Evolutionary conservation across 257 asterid species (phyloP).

Genomic region (Fraxinus cuspidata): DNA sequence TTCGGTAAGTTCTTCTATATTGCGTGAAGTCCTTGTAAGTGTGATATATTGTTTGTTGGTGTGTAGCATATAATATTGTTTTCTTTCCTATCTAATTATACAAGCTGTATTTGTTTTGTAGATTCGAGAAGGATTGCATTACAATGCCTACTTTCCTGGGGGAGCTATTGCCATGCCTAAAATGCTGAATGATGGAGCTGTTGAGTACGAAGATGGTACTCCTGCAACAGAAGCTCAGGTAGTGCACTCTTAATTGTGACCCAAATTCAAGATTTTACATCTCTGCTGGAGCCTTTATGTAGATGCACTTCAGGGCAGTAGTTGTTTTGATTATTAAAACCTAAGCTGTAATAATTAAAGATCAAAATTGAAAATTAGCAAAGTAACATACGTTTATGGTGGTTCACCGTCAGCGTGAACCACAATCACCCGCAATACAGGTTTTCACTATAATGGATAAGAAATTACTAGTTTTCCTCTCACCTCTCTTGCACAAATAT

Average conservation of each 20-base stretch:
- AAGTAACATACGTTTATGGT: not conserved
- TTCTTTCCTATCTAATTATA: conserved; percentile 19
- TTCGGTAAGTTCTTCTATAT: conserved; percentile 47
- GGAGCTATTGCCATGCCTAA: conserved; percentile 90
- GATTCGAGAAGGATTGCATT: conserved; percentile 83
- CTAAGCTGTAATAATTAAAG: not conserved
- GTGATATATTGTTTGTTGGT: not conserved
- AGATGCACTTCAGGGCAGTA: not conserved
- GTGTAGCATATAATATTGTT: conserved; percentile 2
- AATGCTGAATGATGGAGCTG: conserved; percentile 83
- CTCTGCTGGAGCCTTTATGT: not conserved
- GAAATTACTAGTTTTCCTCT: no score
- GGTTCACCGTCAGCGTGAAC: not conserved
- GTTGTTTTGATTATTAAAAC: not conserved
- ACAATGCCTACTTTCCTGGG: conserved; percentile 82
- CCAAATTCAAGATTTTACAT: conserved; percentile 1
- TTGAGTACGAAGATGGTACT: conserved; percentile 80
- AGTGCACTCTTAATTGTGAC: not conserved
- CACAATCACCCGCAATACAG: not conserved
- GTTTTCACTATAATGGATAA: not conserved
- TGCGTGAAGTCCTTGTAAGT: not conserved
- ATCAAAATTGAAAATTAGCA: not conserved
- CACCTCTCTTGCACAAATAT: not conserved
- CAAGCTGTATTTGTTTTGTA: conserved; percentile 30
- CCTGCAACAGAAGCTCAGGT: conserved; percentile 90